A percentile compares a stretch with the other conserved stretches of the same genome.
Evolutionary conservation across 2,329 filamentous ascomycete genomes (phyloP).

Genomic region (Neofusicoccum umdonicola): DNA sequence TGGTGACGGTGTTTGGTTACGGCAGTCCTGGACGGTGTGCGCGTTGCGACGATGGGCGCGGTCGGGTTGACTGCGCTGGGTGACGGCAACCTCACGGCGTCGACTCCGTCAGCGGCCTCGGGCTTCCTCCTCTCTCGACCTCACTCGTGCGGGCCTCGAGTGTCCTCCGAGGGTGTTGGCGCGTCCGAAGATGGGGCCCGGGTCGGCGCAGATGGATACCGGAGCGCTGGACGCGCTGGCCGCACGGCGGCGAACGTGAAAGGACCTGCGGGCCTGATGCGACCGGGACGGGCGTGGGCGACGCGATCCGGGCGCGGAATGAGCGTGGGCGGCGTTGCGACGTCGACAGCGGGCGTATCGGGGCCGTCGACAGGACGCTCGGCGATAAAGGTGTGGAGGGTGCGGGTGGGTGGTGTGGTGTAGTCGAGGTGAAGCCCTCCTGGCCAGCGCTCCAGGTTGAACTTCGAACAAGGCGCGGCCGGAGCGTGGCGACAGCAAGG

Average conservation of each 20-base stretch:
- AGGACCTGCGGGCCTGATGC: conserved; percentile 25
- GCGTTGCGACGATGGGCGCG: neutral
- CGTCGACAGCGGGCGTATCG: conserved; percentile 25
- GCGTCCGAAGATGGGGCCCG: neutral
- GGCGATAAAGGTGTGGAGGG: conserved; percentile 32
- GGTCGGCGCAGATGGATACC: conserved; percentile 17
- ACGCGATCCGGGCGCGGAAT: conserved; percentile 12
- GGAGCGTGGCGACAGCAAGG: neutral
- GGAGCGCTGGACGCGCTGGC: conserved; percentile 34
- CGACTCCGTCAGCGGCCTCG: conserved; percentile 1
- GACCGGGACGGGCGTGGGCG: conserved; percentile 11
- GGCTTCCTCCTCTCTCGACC: conserved; percentile 7
- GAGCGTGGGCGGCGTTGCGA: conserved; percentile 24
- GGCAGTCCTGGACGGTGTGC: neutral
- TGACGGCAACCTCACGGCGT: conserved; percentile 11
- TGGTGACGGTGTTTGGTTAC: conserved; percentile 19
- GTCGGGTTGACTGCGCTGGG: neutral
- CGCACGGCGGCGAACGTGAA: conserved; percentile 21
- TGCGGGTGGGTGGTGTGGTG: conserved; percentile 18
- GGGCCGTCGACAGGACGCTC: conserved; percentile 29
- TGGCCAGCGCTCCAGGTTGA: conserved; percentile 10
- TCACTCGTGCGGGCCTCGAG: neutral
- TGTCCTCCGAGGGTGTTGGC: neutral
- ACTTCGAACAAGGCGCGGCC: neutral
- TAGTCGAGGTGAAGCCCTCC: conserved; percentile 6